Conservation (phyloP, 768 basidiomycete genomes). For the Stropharia rugosoannulata region DNA sequence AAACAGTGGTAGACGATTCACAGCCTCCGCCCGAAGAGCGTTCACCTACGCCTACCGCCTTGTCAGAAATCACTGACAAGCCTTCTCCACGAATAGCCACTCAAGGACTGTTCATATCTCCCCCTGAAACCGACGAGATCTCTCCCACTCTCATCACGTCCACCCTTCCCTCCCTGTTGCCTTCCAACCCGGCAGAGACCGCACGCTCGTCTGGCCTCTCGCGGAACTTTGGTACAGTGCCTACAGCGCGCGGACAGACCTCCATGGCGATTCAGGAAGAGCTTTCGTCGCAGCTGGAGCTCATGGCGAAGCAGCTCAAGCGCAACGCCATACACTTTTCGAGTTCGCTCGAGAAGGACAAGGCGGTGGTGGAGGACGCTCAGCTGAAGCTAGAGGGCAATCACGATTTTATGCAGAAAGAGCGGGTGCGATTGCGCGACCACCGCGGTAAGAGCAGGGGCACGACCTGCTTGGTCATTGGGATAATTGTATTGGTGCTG, state of each 20-base stretch:
- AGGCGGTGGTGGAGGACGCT: slow-evolving; percentile 63
- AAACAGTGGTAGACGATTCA: background rate
- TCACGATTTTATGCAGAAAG: slow-evolving; percentile 63
- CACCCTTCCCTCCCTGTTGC: slow-evolving; percentile 22
- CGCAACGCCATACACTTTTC: slow-evolving; percentile 82
- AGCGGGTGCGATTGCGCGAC: slow-evolving; percentile 58
- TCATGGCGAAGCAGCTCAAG: slow-evolving; percentile 89
- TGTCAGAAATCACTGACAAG: slow-evolving; percentile 9
- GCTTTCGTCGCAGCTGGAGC: slow-evolving; percentile 68
- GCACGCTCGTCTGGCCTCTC: slow-evolving; percentile 15
- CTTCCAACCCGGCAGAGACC: slow-evolving; percentile 18
- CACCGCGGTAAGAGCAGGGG: slow-evolving; percentile 62
- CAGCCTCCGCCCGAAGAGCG: background rate
- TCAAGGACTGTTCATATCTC: slow-evolving; percentile 17
- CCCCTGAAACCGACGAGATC: slow-evolving; percentile 19
- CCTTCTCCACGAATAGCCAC: slow-evolving; percentile 13
- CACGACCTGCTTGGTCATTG: slow-evolving; percentile 72
- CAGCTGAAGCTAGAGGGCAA: slow-evolving; percentile 76
- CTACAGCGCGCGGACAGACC: slow-evolving; percentile 17
- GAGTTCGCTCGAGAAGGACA: slow-evolving; percentile 70
- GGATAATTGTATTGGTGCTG: slow-evolving; percentile 63
- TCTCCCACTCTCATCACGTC: slow-evolving; percentile 22
- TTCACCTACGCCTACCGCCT: background rate
- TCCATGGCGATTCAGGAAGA: slow-evolving; percentile 61
- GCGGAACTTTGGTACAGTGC: slow-evolving; percentile 14